Evolutionary conservation across 2,329 filamentous ascomycete species (phyloP), one percentile per base, ranked within the genome.

Genomic region (Blastomyces silverae): DNA sequence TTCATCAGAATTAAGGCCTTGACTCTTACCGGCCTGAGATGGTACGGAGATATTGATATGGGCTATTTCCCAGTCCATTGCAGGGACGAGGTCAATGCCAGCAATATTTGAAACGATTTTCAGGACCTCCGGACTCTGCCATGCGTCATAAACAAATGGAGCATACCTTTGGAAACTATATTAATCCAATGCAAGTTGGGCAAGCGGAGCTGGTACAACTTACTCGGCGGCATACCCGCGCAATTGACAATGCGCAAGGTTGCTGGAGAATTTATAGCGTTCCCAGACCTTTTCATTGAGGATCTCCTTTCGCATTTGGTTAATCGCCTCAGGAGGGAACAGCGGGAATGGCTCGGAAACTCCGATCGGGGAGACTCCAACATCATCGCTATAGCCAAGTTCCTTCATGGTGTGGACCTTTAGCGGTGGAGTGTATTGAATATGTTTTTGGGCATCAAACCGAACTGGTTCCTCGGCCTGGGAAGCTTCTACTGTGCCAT

Each of bases 271-370:
- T 61, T 79, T 79, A 73, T 82, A 86, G 53, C 86, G 83, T 10
- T 80, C 74, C 68, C 82, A 79, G 3, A 88, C 84, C 48, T 83
- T 79, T 0, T 83, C 78, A 58, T 81, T 81, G 50, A 88, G 77
- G n/a, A 88, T 81, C 72, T 89, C 87, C 2, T 76, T 76, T 64
- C 87, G 80, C 81, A 89, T 88, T 62, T 82, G 80, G 70, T 82
- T 75, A 61, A 89, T 80, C 1, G 86, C 86, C 58, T 87, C 84
- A 42, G 79, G 71, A 13, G 83, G 84, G 74, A 89, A 89, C 31
- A 89, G 79, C 3, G 79, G 79, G 72, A 89, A 89, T 0, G 86
- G 85, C 65, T 88, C 83, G 0, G 86, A 87, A 62, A 87, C 85
- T 15, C 85, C 87, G 60, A 85, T 78, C 0, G 81, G 81, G 1